Conservation (phyloP, 2,329 filamentous ascomycete species). For the Colletotrichum chlorophyti region DNA sequence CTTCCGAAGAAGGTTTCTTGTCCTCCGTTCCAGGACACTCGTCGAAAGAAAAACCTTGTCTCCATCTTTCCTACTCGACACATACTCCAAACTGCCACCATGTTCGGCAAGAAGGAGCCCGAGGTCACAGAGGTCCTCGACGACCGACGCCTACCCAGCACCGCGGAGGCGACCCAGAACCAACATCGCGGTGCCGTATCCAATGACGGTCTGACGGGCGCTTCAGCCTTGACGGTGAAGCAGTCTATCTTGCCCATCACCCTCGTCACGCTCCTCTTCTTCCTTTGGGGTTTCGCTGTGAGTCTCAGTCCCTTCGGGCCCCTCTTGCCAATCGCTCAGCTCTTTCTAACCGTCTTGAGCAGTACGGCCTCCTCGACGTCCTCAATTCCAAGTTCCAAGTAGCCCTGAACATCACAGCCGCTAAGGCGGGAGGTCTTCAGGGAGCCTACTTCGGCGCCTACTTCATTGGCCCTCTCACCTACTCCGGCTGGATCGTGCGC, state of each 20-base stretch:
- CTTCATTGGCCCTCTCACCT: conserved; percentile 43
- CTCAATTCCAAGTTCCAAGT: conserved; percentile 58
- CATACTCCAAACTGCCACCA: no score
- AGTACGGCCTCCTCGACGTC: conserved; percentile 37
- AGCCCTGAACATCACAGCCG: conserved; percentile 50
- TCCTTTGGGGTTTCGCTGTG: conserved; percentile 56
- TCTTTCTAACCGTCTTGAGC: neutral
- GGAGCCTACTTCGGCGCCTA: conserved; percentile 59
- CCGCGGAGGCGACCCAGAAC: conserved; percentile 28
- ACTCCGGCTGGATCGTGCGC: conserved; percentile 62
- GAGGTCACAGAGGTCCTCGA: conserved; percentile 29
- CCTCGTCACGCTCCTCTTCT: conserved; percentile 60
- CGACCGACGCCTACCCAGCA: conserved; percentile 30
- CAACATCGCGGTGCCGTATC: conserved; percentile 29
- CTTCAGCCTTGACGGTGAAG: conserved; percentile 60
- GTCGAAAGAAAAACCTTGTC: no score
- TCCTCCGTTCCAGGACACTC: no score
- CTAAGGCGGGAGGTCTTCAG: conserved; percentile 54
- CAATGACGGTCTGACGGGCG: conserved; percentile 33
- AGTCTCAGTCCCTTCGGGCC: neutral
- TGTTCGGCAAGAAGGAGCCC: conserved; percentile 34
- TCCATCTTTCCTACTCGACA: no score
- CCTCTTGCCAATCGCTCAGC: neutral
- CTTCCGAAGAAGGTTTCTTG: no score
- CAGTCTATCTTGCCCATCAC: conserved; percentile 71